Evolutionary conservation across 257 asterid genomes (phyloP).

Genomic region (Agastache rugosa): DNA sequence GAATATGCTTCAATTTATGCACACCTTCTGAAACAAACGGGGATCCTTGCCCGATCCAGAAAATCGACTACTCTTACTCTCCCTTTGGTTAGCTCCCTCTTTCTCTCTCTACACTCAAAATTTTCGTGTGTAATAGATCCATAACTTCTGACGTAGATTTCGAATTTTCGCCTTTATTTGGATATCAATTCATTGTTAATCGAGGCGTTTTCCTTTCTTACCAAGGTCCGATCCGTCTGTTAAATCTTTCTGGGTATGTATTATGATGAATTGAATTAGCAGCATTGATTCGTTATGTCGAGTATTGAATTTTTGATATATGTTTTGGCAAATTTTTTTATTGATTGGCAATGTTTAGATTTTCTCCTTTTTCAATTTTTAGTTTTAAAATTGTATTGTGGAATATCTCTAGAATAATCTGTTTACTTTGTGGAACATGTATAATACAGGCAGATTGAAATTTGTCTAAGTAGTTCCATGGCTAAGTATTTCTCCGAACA

Average conservation of each 20-base stretch:
- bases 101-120: not conserved
- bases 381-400: not conserved
- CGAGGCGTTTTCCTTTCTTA: not conserved
- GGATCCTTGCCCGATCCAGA: not conserved
- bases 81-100: not conserved
- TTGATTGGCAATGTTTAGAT: not conserved
- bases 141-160: not conserved
- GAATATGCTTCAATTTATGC: not conserved
- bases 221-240: not conserved
- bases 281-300: not conserved
- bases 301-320: not conserved
- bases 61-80: too few species aligned
- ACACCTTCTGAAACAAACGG: not conserved
- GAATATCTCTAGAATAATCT: not conserved
- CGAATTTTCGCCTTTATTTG: not conserved
- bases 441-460: not conserved
- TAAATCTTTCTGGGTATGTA: not conserved
- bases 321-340: not conserved
- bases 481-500: too few species aligned
- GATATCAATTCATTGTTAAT: not conserved
- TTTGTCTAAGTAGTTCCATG: too few species aligned
- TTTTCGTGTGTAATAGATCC: not conserved
- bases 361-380: not conserved
- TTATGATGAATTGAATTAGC: slow-evolving; percentile 1
- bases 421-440: not conserved